These are phyloP conservation scores for Cornus kousa DNA, from an alignment of 148 eudicot genomes.

Conservation along the genomic window DNA sequence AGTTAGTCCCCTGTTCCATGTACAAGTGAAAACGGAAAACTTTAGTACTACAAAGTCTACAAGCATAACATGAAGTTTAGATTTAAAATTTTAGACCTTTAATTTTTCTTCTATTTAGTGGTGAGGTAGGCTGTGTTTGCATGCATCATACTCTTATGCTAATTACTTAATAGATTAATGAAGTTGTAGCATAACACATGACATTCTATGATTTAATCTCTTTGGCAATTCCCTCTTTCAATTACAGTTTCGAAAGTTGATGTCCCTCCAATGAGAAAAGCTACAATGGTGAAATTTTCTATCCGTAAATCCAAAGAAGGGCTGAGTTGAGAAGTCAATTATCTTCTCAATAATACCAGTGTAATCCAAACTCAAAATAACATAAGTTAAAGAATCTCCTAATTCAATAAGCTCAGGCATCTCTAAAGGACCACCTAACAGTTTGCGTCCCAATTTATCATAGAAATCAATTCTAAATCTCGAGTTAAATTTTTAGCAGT, in stretches of 20 bases:
- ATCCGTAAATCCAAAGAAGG: too few relatives aligned
- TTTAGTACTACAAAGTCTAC: not conserved
- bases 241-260: not conserved
- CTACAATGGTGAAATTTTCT: too few relatives aligned
- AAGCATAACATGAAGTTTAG: not conserved
- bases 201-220: not conserved
- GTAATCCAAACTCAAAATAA: too few relatives aligned
- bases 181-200: not conserved
- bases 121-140: not conserved
- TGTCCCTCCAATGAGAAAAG: not conserved
- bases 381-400: too few relatives aligned
- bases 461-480: too few relatives aligned
- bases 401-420: too few relatives aligned
- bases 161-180: not conserved
- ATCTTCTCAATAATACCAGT: too few relatives aligned
- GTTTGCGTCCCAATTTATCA: too few relatives aligned
- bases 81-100: not conserved
- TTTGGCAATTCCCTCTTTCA: not conserved
- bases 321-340: not conserved
- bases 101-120: not conserved
- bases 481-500: too few relatives aligned
- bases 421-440: too few relatives aligned
- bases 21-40: not conserved
- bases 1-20: conserved; percentile 65
- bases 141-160: not conserved